phyloP scores from a whole-genome alignment of 2,329 filamentous ascomycete genomes.

The Aspergillus pseudotamarii region DNA sequence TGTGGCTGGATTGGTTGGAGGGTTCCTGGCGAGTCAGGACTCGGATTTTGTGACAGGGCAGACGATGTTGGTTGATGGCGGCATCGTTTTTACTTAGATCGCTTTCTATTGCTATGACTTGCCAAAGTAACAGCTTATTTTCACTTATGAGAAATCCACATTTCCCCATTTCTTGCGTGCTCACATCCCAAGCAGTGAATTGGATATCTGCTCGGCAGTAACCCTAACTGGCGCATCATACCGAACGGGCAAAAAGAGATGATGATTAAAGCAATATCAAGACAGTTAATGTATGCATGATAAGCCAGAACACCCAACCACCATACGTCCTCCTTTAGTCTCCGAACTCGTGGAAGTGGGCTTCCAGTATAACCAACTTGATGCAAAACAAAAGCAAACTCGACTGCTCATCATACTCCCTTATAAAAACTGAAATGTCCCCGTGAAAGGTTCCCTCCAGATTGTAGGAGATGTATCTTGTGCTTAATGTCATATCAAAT shows the following conservation, averaged over 20 bases:
- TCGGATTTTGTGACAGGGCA: slow-evolving; percentile 69
- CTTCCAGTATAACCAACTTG: neutral
- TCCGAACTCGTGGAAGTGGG: neutral
- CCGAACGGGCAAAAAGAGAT: too few species aligned
- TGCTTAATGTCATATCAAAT: too few species aligned
- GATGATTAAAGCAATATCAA: too few species aligned
- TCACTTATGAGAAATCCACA: too few species aligned
- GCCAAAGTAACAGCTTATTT: too few species aligned
- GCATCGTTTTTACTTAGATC: slow-evolving; percentile 49
- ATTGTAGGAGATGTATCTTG: too few species aligned
- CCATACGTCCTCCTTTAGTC: neutral
- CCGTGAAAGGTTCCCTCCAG: neutral
- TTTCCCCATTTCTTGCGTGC: neutral
- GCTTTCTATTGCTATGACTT: neutral
- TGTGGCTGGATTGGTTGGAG: slow-evolving; percentile 63
- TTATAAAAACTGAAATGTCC: neutral
- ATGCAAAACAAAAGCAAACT: neutral
- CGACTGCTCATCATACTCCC: neutral
- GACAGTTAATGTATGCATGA: too few species aligned
- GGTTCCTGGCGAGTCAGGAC: slow-evolving; percentile 62
- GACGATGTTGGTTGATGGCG: slow-evolving; percentile 64
- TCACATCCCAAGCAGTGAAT: neutral
- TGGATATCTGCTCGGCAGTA: too few species aligned
- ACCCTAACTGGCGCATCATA: too few species aligned
- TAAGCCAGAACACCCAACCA: too few species aligned